Conservation (phyloP, 78 protist species). For the Dictyostelium brefeldianum region DNA sequence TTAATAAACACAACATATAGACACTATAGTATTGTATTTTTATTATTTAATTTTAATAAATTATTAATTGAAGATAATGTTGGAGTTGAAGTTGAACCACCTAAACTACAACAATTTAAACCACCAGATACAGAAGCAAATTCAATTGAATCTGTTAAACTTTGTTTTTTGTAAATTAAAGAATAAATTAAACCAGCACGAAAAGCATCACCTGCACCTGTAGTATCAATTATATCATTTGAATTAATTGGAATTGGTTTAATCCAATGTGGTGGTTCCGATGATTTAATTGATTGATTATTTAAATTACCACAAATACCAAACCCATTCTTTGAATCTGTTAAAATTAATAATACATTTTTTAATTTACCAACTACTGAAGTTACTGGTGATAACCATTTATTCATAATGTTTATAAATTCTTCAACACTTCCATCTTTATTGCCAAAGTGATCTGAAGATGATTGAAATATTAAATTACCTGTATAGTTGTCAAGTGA, state of each 20-base stretch:
- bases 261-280: background rate
- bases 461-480: slow-evolving; percentile 20
- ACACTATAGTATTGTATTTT: background rate
- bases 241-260: background rate
- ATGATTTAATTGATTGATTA: too few relatives aligned
- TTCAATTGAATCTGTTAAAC: background rate
- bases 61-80: slow-evolving; percentile 4
- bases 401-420: background rate
- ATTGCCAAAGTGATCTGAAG: slow-evolving; percentile 18
- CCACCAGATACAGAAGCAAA: slow-evolving; percentile 51
- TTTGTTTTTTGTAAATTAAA: background rate
- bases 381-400: slow-evolving; percentile 12
- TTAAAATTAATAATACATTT: slow-evolving; percentile 23
- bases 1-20: background rate
- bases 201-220: slow-evolving; percentile 76
- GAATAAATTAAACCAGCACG: slow-evolving; percentile 41
- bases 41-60: background rate
- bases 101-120: slow-evolving; percentile 13
- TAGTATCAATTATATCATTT: background rate
- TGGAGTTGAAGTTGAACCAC: slow-evolving; percentile 40
- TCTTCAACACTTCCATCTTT: background rate
- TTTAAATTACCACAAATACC: slow-evolving; percentile 29
- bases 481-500: background rate
- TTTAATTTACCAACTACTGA: background rate
- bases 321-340: slow-evolving; percentile 65